A percentile compares a stretch with the other conserved stretches of the same genome.
These are phyloP conservation scores for Metrosideros polymorpha DNA, from an alignment of 441 rosid genomes.

Conservation along the genomic window DNA sequence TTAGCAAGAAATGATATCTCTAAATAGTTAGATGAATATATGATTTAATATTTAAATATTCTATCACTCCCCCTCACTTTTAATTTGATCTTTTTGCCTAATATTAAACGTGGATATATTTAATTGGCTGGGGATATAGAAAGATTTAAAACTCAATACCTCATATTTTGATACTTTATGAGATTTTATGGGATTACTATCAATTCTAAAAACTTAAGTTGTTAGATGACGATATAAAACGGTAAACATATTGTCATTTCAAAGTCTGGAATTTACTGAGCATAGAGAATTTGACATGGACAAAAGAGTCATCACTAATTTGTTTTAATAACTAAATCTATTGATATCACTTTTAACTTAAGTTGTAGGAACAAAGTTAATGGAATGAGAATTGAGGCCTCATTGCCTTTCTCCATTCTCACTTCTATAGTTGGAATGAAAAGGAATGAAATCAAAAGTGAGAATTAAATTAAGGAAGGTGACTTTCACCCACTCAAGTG, in stretches of 20 bases:
- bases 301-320: neutral
- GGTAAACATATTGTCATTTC: no score
- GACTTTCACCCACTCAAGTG: neutral
- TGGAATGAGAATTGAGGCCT: neutral
- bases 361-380: accelerated
- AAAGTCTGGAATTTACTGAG: neutral
- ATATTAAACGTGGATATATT: no score
- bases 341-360: neutral
- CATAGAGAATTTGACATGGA: neutral
- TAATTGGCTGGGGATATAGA: no score
- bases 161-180: no score
- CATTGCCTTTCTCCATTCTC: neutral
- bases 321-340: neutral
- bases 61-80: no score
- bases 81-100: no score
- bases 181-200: no score
- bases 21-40: no score
- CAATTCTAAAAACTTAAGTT: no score
- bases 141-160: no score
- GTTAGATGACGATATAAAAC: no score
- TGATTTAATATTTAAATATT: no score
- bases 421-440: neutral
- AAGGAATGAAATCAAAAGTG: neutral
- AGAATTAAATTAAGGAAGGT: neutral
- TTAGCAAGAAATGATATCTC: neutral